Evolutionary conservation across 129 eudicot species (phyloP).

Genomic region (Pulicaria dysenterica): DNA sequence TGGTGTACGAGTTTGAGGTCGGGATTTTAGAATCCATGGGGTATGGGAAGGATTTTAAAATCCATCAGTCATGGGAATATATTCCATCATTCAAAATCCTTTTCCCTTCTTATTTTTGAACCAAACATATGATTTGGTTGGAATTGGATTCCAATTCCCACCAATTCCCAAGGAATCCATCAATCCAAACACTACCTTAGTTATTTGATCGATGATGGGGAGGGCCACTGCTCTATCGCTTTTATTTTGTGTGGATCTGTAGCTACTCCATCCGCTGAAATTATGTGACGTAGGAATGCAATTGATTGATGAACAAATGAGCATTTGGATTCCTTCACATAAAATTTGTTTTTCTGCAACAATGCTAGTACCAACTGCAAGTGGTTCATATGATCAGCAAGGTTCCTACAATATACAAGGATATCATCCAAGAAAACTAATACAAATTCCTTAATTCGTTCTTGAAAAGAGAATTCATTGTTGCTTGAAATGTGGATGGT

Average conservation of each 20-base stretch:
- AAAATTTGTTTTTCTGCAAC: not conserved
- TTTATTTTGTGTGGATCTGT: not conserved
- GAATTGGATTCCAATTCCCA: no score
- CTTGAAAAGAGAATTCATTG: not conserved
- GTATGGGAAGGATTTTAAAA: no score
- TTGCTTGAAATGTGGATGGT: not conserved
- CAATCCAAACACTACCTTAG: no score
- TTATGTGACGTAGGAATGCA: not conserved
- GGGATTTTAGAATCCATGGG: no score
- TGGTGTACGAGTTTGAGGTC: no score
- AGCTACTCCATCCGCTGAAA: not conserved
- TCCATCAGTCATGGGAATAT: no score
- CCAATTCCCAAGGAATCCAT: no score
- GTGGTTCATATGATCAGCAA: not conserved
- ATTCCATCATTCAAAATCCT: no score
- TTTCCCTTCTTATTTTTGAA: no score
- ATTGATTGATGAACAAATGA: not conserved
- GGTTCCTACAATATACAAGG: not conserved
- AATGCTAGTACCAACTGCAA: not conserved
- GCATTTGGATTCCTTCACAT: not conserved
- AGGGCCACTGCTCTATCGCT: not conserved
- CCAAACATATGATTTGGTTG: no score
- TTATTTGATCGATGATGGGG: not conserved
- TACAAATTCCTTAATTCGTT: not conserved
- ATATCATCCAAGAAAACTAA: slow-evolving; percentile 2